Evolutionary conservation across 2,329 filamentous ascomycete genomes (phyloP).

Genomic region (Xenoacremonium recifei): DNA sequence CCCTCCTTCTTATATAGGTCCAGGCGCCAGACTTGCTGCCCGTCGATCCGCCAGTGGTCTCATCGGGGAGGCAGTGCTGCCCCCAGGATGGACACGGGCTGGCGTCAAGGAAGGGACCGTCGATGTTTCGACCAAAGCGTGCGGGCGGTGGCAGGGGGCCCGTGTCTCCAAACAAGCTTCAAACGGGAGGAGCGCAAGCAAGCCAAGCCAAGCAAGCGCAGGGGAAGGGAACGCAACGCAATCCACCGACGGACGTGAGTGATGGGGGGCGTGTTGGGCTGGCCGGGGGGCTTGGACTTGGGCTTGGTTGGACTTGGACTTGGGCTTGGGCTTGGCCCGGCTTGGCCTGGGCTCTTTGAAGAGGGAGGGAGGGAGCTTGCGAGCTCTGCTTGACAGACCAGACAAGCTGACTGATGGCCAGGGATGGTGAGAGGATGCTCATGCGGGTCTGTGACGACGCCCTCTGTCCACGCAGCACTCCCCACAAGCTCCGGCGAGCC

Average conservation of each 20-base stretch:
- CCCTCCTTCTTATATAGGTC: constrained; percentile 13
- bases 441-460: constrained; percentile 27
- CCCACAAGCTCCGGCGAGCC: constrained; percentile 13
- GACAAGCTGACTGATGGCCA: constrained; percentile 5
- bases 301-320: no score
- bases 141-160: constrained; percentile 18
- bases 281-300: no score
- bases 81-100: constrained; percentile 5
- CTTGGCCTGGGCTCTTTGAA: no score
- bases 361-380: no score
- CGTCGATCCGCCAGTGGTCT: constrained; percentile 26
- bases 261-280: no score
- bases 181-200: constrained; percentile 17
- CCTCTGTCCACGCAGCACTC: constrained; percentile 12
- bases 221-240: constrained; percentile 16
- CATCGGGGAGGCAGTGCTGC: constrained; percentile 28
- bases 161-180: constrained; percentile 26
- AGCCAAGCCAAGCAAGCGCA: constrained; percentile 16
- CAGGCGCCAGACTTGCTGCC: constrained; percentile 16
- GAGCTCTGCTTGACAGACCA: background rate
- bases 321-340: no score
- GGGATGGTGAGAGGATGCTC: constrained; percentile 15
- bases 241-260: no score
- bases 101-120: constrained; percentile 20
- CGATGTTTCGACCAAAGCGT: constrained; percentile 20